Evolutionary conservation across 2,329 filamentous ascomycete species (phyloP), one percentile per base, ranked within the genome.

Genomic region (Botryotinia calthae): DNA sequence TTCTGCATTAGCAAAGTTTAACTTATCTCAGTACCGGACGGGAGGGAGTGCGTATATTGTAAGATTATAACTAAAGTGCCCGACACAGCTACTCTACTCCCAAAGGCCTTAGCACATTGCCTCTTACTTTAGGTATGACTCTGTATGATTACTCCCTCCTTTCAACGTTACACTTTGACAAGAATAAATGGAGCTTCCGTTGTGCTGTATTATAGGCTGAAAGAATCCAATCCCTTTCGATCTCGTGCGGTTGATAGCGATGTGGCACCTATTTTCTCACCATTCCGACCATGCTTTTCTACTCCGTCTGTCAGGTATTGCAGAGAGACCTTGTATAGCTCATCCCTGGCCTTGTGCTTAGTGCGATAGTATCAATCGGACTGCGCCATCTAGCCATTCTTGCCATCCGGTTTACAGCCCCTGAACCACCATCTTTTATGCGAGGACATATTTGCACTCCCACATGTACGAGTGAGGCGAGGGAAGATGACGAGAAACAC

Each of bases 341-440:
- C 34, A 67, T 56, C 34, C 64, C 28, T 67, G 64, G 51, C 34
- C 64, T 54, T 31, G 64, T 67, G 64, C 25, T 54, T 54, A 42
- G 37, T 54, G 25, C 64, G 28, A 25, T 42, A 67, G 34, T 28
- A 67, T 56, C 51, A 42, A 28, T 67, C 34, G 64, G 64, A n/a
- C 46, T 56, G 64, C 48, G 64, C 46, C 48, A 54, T 51, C 25
- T 44, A 51, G 63, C 31, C 63, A 51, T 66, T 48, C 46, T 54
- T 34, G 34, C 46, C 46, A 40, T 67, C 46, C 64, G 40, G 46
- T 4, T 54, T 28, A n/a, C 22, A 28, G 54, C 46, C 64, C 48
- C 64, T 67, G 48, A 54, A 54, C 34, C 25, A 54, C 46, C 48
- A 28, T 18, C 34, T 37, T 42, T 40, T 18, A 14, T 40, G 25